Conservation (phyloP, 495 filamentous ascomycete species). For the Tuber indicum region DNA sequence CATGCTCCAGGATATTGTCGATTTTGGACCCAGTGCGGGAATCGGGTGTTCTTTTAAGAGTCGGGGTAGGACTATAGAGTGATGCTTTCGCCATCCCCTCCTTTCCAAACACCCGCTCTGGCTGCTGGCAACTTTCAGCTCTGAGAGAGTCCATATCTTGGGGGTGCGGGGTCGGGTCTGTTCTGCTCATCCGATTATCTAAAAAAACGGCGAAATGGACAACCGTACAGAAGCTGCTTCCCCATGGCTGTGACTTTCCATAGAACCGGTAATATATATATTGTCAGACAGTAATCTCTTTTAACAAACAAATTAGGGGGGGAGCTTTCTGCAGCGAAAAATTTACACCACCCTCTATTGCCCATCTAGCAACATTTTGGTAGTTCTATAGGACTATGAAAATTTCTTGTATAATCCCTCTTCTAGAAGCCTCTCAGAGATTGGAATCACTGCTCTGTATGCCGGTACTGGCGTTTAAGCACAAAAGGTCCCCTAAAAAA, state of each 20-base stretch:
- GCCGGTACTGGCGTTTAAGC: not conserved
- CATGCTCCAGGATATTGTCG: not conserved
- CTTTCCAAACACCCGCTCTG: not conserved
- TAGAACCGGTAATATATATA: not conserved
- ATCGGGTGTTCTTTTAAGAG: not conserved
- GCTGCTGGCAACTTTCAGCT: not conserved
- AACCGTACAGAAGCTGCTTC: not conserved
- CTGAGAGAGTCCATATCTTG: not conserved
- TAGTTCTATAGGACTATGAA: not conserved
- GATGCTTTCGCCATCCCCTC: not conserved
- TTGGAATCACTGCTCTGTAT: not conserved
- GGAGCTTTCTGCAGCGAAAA: not conserved
- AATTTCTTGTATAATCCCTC: not conserved
- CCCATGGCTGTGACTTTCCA: not conserved
- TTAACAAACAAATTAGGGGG: not conserved
- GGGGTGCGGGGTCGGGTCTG: not conserved
- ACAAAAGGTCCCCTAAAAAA: not conserved
- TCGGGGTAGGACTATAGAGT: not conserved
- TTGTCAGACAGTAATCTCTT: not conserved
- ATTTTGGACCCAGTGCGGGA: not conserved
- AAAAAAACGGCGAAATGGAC: not conserved
- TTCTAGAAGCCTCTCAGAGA: not conserved
- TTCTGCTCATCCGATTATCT: too few species aligned
- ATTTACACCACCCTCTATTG: not conserved
- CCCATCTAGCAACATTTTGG: not conserved